Evolutionary conservation across 306 rosid species (phyloP).

Genomic region (Inga leiocalycina): DNA sequence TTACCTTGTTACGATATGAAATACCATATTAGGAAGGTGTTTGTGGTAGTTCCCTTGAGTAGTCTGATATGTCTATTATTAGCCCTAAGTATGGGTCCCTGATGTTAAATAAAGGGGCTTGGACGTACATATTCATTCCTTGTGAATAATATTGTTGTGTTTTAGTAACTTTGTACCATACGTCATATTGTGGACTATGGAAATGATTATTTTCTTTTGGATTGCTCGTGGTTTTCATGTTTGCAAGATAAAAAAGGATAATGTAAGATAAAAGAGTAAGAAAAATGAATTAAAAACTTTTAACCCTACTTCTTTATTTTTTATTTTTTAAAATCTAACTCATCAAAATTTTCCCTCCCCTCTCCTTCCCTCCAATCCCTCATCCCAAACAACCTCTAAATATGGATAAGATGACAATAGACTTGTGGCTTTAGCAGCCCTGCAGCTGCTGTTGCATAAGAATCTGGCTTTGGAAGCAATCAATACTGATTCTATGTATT

Average conservation of each 20-base stretch:
- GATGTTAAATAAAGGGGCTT: not conserved
- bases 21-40: not conserved
- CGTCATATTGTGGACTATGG: not conserved
- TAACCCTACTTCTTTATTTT: no score
- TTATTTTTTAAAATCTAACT: no score
- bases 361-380: no score
- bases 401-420: slow-evolving; percentile 14
- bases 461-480: not conserved
- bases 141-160: not conserved
- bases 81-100: not conserved
- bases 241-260: not conserved
- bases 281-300: no score
- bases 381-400: not conserved
- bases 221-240: not conserved
- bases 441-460: not conserved
- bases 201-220: not conserved
- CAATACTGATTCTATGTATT: slow-evolving; percentile 2
- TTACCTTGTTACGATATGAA: not conserved
- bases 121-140: not conserved
- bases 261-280: no score
- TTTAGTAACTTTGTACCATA: not conserved
- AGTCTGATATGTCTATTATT: not conserved
- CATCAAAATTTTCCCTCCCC: no score
- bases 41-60: not conserved
- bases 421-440: not conserved